Percentiles rank a stretch among this genome's conserved stretches.
Evolutionary conservation across 2,329 filamentous ascomycete species (phyloP).

Genomic region (Aspergillus sp.): DNA sequence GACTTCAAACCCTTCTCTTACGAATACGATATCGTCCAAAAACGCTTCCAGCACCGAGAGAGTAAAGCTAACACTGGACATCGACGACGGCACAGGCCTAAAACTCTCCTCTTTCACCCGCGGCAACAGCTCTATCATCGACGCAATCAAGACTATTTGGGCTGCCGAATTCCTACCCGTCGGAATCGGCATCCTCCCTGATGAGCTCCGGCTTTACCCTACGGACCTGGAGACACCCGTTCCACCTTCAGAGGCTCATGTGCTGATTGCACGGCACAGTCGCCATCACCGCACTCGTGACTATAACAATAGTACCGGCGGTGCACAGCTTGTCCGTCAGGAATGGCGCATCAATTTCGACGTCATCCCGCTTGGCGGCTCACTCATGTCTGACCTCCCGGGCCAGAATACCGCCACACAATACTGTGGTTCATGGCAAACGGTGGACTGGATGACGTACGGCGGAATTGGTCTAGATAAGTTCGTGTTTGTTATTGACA

Average conservation of each 20-base stretch:
- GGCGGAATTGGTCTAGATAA: slow-evolving; percentile 35
- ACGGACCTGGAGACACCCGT: slow-evolving; percentile 16
- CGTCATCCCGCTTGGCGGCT: slow-evolving; percentile 15
- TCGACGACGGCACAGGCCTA: slow-evolving; percentile 17
- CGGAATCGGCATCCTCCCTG: slow-evolving; percentile 17
- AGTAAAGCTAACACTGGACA: slow-evolving; percentile 10
- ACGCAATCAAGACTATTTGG: slow-evolving; percentile 15
- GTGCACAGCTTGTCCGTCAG: slow-evolving; percentile 15
- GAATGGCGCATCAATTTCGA: slow-evolving; percentile 24
- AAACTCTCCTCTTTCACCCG: slow-evolving; percentile 18
- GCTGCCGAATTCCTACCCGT: slow-evolving; percentile 3
- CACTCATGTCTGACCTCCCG: slow-evolving; percentile 30
- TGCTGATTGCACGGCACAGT: neutral
- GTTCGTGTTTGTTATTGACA: slow-evolving; percentile 31
- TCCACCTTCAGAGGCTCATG: neutral
- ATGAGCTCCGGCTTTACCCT: slow-evolving; percentile 18
- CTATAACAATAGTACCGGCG: neutral
- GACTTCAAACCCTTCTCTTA: neutral
- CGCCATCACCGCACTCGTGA: neutral
- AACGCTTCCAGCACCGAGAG: neutral
- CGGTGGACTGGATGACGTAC: slow-evolving; percentile 39
- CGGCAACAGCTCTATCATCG: slow-evolving; percentile 17
- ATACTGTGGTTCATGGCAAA: slow-evolving; percentile 33
- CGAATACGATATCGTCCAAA: neutral
- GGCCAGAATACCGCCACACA: slow-evolving; percentile 16